Base-by-base conservation (phyloP, 177 flowering plant genomes). In the Vitis hybrid region DNA sequence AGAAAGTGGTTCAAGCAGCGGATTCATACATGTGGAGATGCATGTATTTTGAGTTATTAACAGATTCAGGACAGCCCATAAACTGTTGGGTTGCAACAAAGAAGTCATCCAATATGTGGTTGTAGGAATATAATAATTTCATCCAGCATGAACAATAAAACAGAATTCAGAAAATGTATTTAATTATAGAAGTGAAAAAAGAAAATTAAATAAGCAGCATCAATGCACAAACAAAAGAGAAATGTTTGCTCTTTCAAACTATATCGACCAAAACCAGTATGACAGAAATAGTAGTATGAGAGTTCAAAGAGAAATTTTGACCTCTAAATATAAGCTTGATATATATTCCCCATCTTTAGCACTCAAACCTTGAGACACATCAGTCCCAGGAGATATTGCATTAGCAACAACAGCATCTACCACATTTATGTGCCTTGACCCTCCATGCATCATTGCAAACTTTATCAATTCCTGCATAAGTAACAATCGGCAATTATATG, bases 301-400 rank as follows among this genome's bases (percentile, higher is more conserved):
- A 70, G 55, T 21, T 55, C 14, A 70, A 64, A 56, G 58, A 72
- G 68, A 51, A 51, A 40, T 5, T 52, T 19, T 67, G 16, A 93
- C 99, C 97, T 92, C 83, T 60, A 94, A 73, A 79, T 82, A 92
- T 65, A 89, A 74, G 57, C 15, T 77, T 78, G 97, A 91, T 68
- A 94, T 76, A 24, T 84, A 80, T 78, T 91, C 91, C 59, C 80
- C 69, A 66, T 91, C 97, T 70, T 83, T 35, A 18, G 65, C 67
- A 70, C 72, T 79, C 63, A 91, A 66, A 69, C 75, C 80, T 63
- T 74, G 74, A 67, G 84, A 79, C 61, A 15, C 78, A 73, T 79
- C 78, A 35, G 76, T 11, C n/a, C 61, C 74, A 46, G 79, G 74
- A 71, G 83, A 77, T 68, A 88, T 62, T 64, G 88, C 87, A 75